These are phyloP conservation scores for Candida coquimbonensis DNA, from an alignment of 805 yeast genomes.

Conservation along the genomic window DNA sequence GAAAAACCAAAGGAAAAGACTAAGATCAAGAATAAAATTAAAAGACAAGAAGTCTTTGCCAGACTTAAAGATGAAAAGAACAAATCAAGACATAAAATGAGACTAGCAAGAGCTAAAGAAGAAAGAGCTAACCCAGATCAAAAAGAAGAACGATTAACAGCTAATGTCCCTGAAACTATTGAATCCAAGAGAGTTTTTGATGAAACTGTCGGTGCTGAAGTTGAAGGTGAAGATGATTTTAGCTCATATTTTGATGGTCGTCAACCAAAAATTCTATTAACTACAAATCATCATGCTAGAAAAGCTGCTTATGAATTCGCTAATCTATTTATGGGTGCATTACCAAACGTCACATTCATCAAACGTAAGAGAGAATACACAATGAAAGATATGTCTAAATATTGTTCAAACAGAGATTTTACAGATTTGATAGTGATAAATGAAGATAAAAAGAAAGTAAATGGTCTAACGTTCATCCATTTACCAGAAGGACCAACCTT, in stretches of 20 bases:
- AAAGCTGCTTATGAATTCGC: conserved; percentile 88
- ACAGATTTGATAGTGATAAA: conserved; percentile 86
- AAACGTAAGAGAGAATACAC: conserved; percentile 80
- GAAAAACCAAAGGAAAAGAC: conserved; percentile 25
- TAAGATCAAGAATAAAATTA: conserved; percentile 66
- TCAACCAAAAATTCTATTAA: conserved; percentile 76
- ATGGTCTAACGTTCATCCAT: conserved; percentile 89
- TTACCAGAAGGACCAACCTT: conserved; percentile 94
- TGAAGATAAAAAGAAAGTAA: conserved; percentile 89
- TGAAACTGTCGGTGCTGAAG: conserved; percentile 21
- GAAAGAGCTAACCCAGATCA: conserved; percentile 80
- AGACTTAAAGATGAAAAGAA: conserved; percentile 67
- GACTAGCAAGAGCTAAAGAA: conserved; percentile 81
- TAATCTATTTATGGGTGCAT: conserved; percentile 70
- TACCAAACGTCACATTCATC: conserved; percentile 82
- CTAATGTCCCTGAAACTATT: conserved; percentile 23
- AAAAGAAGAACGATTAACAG: conserved; percentile 64
- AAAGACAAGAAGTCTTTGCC: conserved; percentile 72
- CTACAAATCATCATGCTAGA: conserved; percentile 83
- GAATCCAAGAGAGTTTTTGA: conserved; percentile 23
- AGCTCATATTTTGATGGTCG: conserved; percentile 23
- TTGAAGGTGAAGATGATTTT: conserved; percentile 25
- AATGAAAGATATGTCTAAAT: conserved; percentile 81
- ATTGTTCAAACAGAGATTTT: conserved; percentile 74
- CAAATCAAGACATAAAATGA: conserved; percentile 66